phyloP scores from a whole-genome alignment of 1,139 yeast genomes.

The Taphrina wiesneri region DNA sequence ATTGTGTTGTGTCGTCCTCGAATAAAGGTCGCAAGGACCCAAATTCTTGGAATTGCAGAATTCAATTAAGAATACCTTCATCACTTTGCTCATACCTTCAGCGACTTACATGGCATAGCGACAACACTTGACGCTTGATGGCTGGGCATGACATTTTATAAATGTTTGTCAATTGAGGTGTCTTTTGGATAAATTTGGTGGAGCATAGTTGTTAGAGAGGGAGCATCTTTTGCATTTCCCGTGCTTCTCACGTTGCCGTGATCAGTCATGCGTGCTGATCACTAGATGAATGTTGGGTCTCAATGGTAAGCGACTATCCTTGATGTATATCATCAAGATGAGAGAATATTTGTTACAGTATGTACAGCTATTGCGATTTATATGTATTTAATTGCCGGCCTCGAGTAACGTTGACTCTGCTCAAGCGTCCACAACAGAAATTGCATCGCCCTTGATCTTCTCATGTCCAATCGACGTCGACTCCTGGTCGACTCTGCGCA shows the following conservation, averaged over 20 bases:
- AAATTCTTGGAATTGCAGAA: constrained; percentile 16
- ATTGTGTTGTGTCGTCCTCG: constrained; percentile 3
- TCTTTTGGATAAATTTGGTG: background rate
- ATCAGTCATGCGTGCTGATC: background rate
- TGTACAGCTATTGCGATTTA: too few relatives aligned
- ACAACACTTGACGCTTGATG: too few relatives aligned
- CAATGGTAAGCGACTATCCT: background rate
- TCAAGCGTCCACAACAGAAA: background rate
- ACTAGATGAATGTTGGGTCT: background rate
- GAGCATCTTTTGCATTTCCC: background rate
- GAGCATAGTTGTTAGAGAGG: background rate
- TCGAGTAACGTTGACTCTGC: background rate
- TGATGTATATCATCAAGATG: background rate
- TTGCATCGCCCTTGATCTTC: background rate
- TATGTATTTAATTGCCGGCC: too few relatives aligned
- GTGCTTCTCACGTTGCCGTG: background rate
- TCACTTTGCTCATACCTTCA: background rate
- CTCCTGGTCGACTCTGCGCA: constrained; percentile 19
- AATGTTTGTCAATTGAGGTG: too few relatives aligned
- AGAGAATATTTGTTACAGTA: too few relatives aligned
- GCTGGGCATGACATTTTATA: too few relatives aligned
- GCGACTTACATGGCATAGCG: background rate
- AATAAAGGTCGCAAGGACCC: background rate
- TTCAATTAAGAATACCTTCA: constrained; percentile 20
- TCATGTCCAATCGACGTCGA: background rate